Conservation (phyloP, 257 asterid genomes). For the Mitragyna speciosa region DNA sequence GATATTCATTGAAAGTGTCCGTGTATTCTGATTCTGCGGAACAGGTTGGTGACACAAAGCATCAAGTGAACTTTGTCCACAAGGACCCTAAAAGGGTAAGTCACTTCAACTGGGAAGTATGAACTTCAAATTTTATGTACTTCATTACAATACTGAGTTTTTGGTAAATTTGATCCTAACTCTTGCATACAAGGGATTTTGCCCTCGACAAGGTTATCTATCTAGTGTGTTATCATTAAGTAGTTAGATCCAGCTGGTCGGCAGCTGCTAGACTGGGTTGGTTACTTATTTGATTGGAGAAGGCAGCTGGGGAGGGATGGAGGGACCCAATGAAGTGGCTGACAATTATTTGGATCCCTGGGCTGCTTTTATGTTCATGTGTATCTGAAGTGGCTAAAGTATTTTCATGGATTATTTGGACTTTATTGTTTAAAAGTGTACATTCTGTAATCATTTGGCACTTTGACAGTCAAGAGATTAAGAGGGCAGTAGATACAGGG, state of each 20-base stretch:
- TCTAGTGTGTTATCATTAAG: neutral
- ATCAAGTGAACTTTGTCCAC: constrained; percentile 63
- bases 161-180: neutral
- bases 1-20: constrained; percentile 1
- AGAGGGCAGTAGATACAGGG: neutral
- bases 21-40: constrained; percentile 9
- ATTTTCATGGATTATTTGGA: neutral
- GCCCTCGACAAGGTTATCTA: neutral
- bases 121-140: neutral
- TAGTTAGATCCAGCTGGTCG: neutral
- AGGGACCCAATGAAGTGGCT: neutral
- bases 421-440: neutral
- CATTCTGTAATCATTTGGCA: neutral
- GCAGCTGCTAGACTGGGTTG: neutral
- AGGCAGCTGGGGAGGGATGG: neutral
- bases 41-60: constrained; percentile 66
- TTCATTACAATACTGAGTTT: neutral
- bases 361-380: neutral
- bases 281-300: neutral
- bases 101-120: constrained; percentile 14
- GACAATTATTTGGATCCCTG: neutral
- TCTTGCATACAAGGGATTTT: neutral
- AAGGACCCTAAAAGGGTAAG: constrained; percentile 76
- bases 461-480: neutral
- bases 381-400: neutral